Base-by-base conservation (phyloP, 768 basidiomycete genomes). In the Leccinum disarticulatum region DNA sequence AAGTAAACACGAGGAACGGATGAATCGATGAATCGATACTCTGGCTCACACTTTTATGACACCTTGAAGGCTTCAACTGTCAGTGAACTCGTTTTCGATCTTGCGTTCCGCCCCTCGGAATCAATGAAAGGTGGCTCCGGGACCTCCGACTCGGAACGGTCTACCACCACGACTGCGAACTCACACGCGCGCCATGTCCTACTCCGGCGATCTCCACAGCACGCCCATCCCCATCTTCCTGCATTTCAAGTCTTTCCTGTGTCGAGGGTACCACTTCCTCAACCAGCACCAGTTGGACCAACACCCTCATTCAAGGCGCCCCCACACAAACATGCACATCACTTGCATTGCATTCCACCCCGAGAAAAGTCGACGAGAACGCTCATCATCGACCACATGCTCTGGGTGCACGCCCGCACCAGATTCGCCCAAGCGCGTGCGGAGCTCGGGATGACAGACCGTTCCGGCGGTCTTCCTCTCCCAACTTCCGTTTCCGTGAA, bases 321-420 rank as follows among this genome's bases (percentile, higher is more conserved):
- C 8, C 91, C 92, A 1, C 92, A 93, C 74, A 91, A 88, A 64
- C 90, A 93, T 79, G 91, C 91, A 0, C 92, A 93, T 70, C 90
- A 93, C 70, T 75, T 93, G 2, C 91, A 94, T 69, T 86, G 89
- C 2, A 93, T 94, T 33, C 91, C 91, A 3, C 92, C 90, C 3
- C 77, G 90, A 41, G 91, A 94, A 73, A 94, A 93, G 77, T 90
- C 88, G n/a, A 93, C 91, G 8, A 79, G 91, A 33, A 93, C 91
- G 10, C 79, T 93, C 58, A 94, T 93, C 66, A 85, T 94, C 57
- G 92, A 94, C 73, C 89, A 93, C 73, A 85, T 92, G 81, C 77
- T 93, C 52, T 93, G 89, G 90, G 88, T 87, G 7, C 92, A 93
- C 73, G 86, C 81, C 11, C 80, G 87, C 62, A 91, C 91, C 14